phyloP scores from a whole-genome alignment of 139 green algal genomes.

The Protoeuglena noctilucae region DNA sequence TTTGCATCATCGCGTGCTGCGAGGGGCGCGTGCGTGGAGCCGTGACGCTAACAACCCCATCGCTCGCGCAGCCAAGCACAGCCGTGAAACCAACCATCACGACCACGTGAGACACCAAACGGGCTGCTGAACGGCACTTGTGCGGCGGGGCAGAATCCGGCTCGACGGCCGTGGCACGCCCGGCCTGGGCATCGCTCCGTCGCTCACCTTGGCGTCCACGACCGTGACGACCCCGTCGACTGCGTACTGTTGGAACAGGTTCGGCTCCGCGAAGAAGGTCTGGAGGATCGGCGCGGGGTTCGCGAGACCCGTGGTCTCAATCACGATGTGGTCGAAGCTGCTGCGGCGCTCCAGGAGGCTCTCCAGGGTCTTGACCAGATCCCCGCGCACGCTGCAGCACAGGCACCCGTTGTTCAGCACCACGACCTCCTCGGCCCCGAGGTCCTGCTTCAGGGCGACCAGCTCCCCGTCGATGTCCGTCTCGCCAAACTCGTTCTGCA shows the following conservation, averaged over 20 bases:
- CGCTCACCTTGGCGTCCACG: conserved; percentile 47
- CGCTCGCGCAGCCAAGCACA: no score
- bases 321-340: conserved; percentile 81
- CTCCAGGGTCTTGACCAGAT: conserved; percentile 69
- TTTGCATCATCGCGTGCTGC: conserved; percentile 9
- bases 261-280: conserved; percentile 71
- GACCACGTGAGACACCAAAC: no score
- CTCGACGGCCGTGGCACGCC: background rate
- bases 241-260: conserved; percentile 20
- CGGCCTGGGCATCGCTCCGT: no score
- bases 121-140: no score
- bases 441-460: conserved; percentile 29
- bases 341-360: conserved; percentile 44
- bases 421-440: conserved; percentile 57
- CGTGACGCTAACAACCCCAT: no score
- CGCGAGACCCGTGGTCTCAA: conserved; percentile 89
- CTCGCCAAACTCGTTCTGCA: conserved; percentile 78
- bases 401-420: conserved; percentile 90
- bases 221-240: conserved; percentile 75
- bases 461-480: conserved; percentile 88
- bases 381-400: conserved; percentile 84
- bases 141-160: background rate
- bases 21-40: no score
- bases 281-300: conserved; percentile 84
- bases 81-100: no score